A percentile compares a stretch with the other conserved stretches of the same genome.
Evolutionary conservation across 2,329 filamentous ascomycete species (phyloP).

Genomic region (Tolypocladium amazonense): DNA sequence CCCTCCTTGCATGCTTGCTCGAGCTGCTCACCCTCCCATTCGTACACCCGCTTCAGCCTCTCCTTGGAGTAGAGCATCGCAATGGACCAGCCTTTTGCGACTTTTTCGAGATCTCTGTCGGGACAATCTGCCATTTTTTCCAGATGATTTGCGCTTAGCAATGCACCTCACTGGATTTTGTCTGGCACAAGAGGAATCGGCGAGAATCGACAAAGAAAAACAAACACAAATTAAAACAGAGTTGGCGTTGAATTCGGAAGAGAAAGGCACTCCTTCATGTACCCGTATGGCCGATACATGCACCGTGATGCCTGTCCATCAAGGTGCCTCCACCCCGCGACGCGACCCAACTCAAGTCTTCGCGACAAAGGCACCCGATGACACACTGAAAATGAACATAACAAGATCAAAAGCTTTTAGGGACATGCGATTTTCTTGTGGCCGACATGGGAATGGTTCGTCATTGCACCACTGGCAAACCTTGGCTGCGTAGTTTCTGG

Average conservation of each 20-base stretch:
- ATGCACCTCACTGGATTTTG: neutral
- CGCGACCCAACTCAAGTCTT: neutral
- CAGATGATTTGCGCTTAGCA: neutral
- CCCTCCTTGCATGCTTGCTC: slow-evolving; percentile 20
- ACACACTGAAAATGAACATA: neutral
- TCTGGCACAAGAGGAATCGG: too few relatives aligned
- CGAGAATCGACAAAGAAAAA: neutral
- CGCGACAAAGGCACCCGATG: neutral
- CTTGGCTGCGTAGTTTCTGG: neutral
- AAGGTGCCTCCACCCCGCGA: slow-evolving; percentile 2
- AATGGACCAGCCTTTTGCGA: slow-evolving; percentile 25
- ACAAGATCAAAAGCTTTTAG: neutral
- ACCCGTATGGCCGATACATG: neutral
- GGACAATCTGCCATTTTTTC: slow-evolving; percentile 11
- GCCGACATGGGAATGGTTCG: neutral
- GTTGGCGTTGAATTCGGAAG: neutral
- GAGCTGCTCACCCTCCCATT: slow-evolving; percentile 21
- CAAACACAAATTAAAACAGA: neutral
- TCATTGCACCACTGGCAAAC: neutral
- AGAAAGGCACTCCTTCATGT: neutral
- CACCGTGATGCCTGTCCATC: slow-evolving; percentile 2
- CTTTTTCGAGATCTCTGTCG: slow-evolving; percentile 21
- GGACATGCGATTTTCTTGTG: neutral
- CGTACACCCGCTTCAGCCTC: slow-evolving; percentile 19
- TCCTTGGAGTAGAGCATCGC: slow-evolving; percentile 25